Evolutionary conservation across 495 filamentous ascomycete species (phyloP).

Genomic region (Tricharina praecox): DNA sequence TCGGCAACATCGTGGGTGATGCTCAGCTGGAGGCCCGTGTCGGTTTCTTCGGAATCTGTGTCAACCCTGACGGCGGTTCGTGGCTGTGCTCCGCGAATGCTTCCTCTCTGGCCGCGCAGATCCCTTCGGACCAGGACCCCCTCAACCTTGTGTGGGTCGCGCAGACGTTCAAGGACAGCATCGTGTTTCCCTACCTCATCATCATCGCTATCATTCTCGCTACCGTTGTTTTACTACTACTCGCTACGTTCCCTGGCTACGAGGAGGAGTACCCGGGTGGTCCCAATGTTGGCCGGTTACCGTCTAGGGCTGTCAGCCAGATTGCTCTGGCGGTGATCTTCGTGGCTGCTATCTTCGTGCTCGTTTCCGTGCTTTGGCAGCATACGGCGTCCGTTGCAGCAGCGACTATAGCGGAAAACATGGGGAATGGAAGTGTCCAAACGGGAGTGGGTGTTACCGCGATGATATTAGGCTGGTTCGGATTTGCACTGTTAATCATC

Average conservation of each 20-base stretch:
- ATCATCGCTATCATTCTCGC: conserved; percentile 74
- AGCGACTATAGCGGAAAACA: conserved; percentile 77
- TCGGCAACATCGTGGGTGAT: conserved; percentile 52
- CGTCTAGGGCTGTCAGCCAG: conserved; percentile 54
- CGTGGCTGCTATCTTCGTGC: conserved; percentile 58
- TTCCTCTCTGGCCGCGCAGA: conserved; percentile 50
- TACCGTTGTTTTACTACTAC: conserved; percentile 54
- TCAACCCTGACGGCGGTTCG: conserved; percentile 51
- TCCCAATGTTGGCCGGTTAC: conserved; percentile 52
- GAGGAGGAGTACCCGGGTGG: conserved; percentile 52
- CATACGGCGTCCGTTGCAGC: conserved; percentile 92
- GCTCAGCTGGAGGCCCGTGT: conserved; percentile 53
- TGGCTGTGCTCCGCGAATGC: conserved; percentile 68
- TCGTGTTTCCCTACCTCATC: conserved; percentile 64
- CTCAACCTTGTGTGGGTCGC: conserved; percentile 68
- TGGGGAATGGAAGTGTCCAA: conserved; percentile 83
- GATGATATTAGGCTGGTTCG: conserved; percentile 96
- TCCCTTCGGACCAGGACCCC: conserved; percentile 55
- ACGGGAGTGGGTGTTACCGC: conserved; percentile 79
- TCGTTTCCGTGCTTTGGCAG: conserved; percentile 59
- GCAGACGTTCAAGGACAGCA: conserved; percentile 61
- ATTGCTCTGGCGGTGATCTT: conserved; percentile 64
- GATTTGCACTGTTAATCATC: conserved; percentile 76
- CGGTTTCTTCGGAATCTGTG: conserved; percentile 52
- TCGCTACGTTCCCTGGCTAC: conserved; percentile 70